phyloP scores from a whole-genome alignment of 1,139 yeast species.

The Suhomyces ambrosiae region DNA sequence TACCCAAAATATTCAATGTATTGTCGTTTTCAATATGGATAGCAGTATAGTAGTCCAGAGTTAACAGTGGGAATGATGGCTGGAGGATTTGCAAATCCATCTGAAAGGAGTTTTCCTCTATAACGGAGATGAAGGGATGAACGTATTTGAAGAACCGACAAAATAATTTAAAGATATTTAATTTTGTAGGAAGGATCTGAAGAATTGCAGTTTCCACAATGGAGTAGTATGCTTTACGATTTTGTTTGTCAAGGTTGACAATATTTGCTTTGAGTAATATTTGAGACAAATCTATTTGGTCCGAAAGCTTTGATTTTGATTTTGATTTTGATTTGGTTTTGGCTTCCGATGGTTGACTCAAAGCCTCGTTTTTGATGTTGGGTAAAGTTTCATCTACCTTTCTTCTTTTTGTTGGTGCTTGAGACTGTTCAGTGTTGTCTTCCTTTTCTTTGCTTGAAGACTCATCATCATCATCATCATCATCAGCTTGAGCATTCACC shows the following conservation, averaged over 20 bases:
- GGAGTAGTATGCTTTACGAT: constrained; percentile 29
- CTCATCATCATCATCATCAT: constrained; percentile 19
- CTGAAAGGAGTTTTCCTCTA: constrained; percentile 34
- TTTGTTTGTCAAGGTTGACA: constrained; percentile 19
- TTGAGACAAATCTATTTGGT: constrained; percentile 9
- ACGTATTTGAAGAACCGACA: constrained; percentile 44
- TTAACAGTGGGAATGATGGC: constrained; percentile 29
- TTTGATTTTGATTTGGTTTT: neutral
- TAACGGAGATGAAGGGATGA: constrained; percentile 41
- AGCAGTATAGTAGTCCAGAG: constrained; percentile 21
- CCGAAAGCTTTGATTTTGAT: constrained; percentile 1
- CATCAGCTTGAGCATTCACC: constrained; percentile 12
- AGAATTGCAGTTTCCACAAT: constrained; percentile 34
- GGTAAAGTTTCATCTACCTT: neutral
- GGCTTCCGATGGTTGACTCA: neutral
- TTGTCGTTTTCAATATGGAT: constrained; percentile 33
- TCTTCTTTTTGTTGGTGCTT: neutral
- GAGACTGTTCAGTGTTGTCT: neutral
- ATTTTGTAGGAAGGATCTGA: constrained; percentile 35
- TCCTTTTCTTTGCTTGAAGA: constrained; percentile 17
- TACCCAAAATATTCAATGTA: constrained; percentile 36
- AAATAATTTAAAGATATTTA: constrained; percentile 32
- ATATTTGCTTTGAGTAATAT: constrained; percentile 27
- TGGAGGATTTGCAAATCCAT: constrained; percentile 32
- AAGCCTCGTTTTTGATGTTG: neutral